These are phyloP conservation scores for Amphicarpaea edgeworthii DNA, from an alignment of 306 rosid species.

Conservation along the genomic window DNA sequence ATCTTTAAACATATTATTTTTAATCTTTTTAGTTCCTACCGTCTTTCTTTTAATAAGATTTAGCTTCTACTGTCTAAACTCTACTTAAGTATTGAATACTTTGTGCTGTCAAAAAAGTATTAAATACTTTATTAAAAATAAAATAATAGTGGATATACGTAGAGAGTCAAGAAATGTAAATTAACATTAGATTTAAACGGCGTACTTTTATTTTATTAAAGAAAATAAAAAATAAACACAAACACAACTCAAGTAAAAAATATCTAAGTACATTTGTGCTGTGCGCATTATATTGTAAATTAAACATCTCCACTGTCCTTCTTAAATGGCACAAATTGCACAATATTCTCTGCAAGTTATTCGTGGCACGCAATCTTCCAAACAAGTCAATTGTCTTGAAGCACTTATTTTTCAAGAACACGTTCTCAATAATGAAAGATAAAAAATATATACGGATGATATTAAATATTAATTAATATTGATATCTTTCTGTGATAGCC, in stretches of 20 bases:
- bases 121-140: too few relatives aligned
- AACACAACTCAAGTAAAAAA: background rate
- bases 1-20: too few relatives aligned
- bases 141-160: too few relatives aligned
- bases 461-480: slow-evolving; percentile 36
- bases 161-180: too few relatives aligned
- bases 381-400: slow-evolving; percentile 38
- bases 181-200: too few relatives aligned
- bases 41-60: too few relatives aligned
- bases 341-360: slow-evolving; percentile 44
- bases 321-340: slow-evolving; percentile 44
- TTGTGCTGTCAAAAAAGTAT: too few relatives aligned
- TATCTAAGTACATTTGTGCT: background rate
- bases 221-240: background rate
- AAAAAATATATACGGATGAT: background rate
- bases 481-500: slow-evolving; percentile 52
- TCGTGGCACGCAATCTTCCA: slow-evolving; percentile 53
- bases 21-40: too few relatives aligned
- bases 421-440: slow-evolving; percentile 45
- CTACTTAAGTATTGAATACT: too few relatives aligned
- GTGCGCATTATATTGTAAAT: slow-evolving; percentile 19
- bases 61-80: too few relatives aligned
- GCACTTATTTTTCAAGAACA: slow-evolving; percentile 45
- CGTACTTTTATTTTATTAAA: too few relatives aligned
- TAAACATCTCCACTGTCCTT: slow-evolving; percentile 39